Evolutionary conservation across 352 stramenopile genomes (phyloP), one percentile per base, ranked within the genome.

Genomic region (Pilasporangium apinafurcum): DNA sequence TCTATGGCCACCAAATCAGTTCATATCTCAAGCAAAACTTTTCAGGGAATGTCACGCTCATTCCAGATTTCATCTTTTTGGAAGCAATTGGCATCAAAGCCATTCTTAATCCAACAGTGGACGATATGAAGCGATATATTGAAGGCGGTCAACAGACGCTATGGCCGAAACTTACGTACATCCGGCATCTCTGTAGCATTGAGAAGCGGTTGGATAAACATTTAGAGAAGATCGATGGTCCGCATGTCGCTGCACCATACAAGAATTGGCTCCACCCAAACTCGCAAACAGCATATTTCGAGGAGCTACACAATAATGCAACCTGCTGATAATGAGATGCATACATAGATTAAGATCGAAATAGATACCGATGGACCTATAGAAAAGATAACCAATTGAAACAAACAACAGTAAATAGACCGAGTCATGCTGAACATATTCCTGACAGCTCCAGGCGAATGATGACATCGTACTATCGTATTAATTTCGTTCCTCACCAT

Each of bases 41-140:
- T 60, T 94, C 96, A 37, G 96, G 94, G 20, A 96, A 98, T 62
- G 86, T 99, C 37, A 98, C 95, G 14, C 69, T 98, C 39, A 94
- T 96, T 68, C 69, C 83, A 7, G 81, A 87, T 28, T 89, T 98
- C 45, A 64, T 93, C 37, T 87, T 86, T 34, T 48, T 96, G 7
- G 73, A 93, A 30, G 68, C 67, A 4, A 90, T 88, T 29, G 77
- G 83, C 17, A 66, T 81, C 39, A 92, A 91, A 43, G 76, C 89
- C 36, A 86, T 96, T 40, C 31, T 76, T 26, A 96, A 95, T 48
- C 83, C 86, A 24, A 85, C 67, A 8, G 62, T 63, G 13, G 62
- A 72, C n/a, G 76, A 88, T 44, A 88, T 87, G 60, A 56, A 74
- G 37, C 59, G 68, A 33, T 86, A 87, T 60, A 74, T 94, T 12